A percentile compares a stretch with the other conserved stretches of the same genome.
Evolutionary conservation across 2,329 filamentous ascomycete species (phyloP).

Genomic region (Aspergillus clavatus): DNA sequence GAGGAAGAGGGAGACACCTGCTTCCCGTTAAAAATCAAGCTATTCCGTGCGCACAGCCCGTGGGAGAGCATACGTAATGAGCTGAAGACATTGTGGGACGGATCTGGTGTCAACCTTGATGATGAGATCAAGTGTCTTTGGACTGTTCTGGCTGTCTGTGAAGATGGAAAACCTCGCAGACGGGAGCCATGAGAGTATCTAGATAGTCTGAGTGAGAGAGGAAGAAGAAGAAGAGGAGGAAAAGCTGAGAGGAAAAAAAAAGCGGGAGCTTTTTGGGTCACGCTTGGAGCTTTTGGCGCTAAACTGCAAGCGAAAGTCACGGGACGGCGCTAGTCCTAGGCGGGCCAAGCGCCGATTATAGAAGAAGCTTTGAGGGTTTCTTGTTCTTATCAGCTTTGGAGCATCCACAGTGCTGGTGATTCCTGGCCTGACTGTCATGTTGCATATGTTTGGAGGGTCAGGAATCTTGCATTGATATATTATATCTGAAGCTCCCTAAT

Average conservation of each 20-base stretch:
- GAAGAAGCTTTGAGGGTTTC: conserved; percentile 1
- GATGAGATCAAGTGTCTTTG: conserved; percentile 14
- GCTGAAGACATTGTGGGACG: conserved; percentile 35
- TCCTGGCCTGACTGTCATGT: not conserved
- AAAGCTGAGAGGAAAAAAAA: conserved; percentile 21
- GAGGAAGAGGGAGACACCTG: conserved; percentile 68
- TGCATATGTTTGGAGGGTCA: conserved; percentile 4
- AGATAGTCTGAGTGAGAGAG: conserved; percentile 11
- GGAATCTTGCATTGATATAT: conserved; percentile 3
- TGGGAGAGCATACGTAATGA: conserved; percentile 40
- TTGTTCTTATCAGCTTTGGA: conserved; percentile 3
- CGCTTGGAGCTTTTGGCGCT: conserved; percentile 7
- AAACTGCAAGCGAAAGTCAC: conserved; percentile 30
- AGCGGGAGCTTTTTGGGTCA: conserved; percentile 20
- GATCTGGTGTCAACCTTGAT: conserved; percentile 11
- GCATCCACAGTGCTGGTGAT: not conserved
- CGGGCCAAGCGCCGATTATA: conserved; percentile 12
- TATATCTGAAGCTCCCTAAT: too few species aligned
- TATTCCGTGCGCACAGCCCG: conserved; percentile 28
- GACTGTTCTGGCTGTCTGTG: conserved; percentile 26
- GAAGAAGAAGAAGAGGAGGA: conserved; percentile 14
- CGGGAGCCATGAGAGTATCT: conserved; percentile 29
- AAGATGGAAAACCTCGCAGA: conserved; percentile 32
- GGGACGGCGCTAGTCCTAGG: conserved; percentile 25
- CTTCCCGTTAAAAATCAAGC: conserved; percentile 32